A percentile compares a stretch with the other conserved stretches of the same genome.
phyloP scores from a whole-genome alignment of 331 rosid genomes.

The Quercus tomentella region DNA sequence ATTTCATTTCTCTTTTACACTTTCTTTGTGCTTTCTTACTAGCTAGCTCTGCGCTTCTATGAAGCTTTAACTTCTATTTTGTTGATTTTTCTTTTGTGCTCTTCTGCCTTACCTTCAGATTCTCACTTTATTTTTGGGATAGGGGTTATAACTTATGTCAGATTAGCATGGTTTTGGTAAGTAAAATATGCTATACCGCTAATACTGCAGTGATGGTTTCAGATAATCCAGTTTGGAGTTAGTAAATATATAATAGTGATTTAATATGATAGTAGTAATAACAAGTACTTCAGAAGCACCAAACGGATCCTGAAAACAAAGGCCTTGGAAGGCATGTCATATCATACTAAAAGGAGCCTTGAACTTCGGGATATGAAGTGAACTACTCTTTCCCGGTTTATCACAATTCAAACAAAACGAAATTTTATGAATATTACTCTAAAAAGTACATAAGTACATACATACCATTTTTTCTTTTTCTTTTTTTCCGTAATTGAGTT shows the following conservation, averaged over 20 bases:
- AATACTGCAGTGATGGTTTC: neutral
- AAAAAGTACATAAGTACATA: too few species aligned
- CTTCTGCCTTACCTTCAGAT: neutral
- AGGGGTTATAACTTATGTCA: neutral
- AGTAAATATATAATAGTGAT: neutral
- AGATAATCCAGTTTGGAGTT: neutral
- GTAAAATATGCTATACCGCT: neutral
- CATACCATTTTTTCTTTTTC: too few species aligned
- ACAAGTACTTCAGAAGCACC: neutral
- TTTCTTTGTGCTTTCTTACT: neutral
- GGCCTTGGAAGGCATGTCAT: neutral
- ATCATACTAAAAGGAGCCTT: neutral
- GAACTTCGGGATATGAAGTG: neutral
- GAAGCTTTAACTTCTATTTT: neutral
- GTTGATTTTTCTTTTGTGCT: neutral
- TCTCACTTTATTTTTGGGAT: neutral
- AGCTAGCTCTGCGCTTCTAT: neutral
- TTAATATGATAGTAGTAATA: neutral
- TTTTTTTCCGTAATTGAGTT: too few species aligned
- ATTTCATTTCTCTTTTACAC: too few species aligned
- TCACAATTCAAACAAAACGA: neutral
- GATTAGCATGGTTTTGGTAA: neutral
- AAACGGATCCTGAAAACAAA: neutral
- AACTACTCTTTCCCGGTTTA: neutral
- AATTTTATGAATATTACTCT: too few species aligned